A percentile compares a stretch with the other conserved stretches of the same genome.
Conservation (phyloP, 495 filamentous ascomycete species). For the Echria macrotheca region DNA sequence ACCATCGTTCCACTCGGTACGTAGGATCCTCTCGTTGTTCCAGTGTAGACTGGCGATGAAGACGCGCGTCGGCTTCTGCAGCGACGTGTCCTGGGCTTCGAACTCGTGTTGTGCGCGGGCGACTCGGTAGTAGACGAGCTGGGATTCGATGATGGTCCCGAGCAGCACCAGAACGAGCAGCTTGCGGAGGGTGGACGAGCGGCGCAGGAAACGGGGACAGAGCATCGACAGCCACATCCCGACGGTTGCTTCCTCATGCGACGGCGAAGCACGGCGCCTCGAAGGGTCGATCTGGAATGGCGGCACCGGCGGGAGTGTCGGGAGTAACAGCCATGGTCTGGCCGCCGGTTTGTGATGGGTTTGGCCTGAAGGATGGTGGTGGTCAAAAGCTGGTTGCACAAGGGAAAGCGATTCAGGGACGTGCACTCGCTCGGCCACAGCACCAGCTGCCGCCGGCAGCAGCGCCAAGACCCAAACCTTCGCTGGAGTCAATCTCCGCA, state of each 20-base stretch:
- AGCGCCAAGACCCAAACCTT: too few relatives aligned
- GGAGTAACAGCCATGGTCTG: too few relatives aligned
- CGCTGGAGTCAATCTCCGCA: too few relatives aligned
- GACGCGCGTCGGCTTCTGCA: conserved; percentile 34
- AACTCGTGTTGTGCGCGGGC: conserved; percentile 19
- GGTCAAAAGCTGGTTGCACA: too few relatives aligned
- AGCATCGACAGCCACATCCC: conserved; percentile 12
- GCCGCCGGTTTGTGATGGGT: too few relatives aligned
- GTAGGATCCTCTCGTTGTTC: conserved; percentile 62
- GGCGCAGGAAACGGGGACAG: conserved; percentile 20
- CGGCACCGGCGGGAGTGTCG: too few relatives aligned
- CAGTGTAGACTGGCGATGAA: conserved; percentile 66
- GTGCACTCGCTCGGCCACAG: too few relatives aligned
- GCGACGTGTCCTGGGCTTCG: conserved; percentile 1
- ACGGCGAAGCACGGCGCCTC: too few relatives aligned
- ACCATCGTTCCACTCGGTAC: conserved; percentile 56
- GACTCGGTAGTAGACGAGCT: conserved; percentile 26
- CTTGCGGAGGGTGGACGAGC: conserved; percentile 21
- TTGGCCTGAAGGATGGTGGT: too few relatives aligned
- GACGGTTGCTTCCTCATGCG: conserved; percentile 14
- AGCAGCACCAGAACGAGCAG: conserved; percentile 19
- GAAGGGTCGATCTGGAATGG: too few relatives aligned
- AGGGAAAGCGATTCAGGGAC: too few relatives aligned
- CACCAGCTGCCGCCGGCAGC: too few relatives aligned
- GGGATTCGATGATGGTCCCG: conserved; percentile 27